phyloP scores from a whole-genome alignment of 2,329 filamentous ascomycete genomes.

The Xylaria polymorpha region DNA sequence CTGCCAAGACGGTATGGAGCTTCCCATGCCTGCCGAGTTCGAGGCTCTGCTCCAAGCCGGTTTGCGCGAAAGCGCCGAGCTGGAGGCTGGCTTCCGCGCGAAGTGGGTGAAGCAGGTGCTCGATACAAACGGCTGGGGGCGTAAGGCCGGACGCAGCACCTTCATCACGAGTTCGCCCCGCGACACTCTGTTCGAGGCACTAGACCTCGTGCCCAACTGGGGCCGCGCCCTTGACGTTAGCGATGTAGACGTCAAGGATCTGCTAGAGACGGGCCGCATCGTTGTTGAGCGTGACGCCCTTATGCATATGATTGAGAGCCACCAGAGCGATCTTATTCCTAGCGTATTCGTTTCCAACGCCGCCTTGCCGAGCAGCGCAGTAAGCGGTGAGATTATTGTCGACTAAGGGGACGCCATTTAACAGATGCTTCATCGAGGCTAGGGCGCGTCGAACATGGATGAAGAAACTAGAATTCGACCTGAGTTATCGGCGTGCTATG shows the following conservation, averaged over 20 bases:
- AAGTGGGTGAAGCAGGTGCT: constrained; percentile 77
- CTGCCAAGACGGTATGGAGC: constrained; percentile 80
- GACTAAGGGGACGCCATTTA: constrained; percentile 39
- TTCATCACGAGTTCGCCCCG: constrained; percentile 75
- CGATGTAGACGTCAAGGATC: constrained; percentile 96
- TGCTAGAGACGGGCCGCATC: constrained; percentile 85
- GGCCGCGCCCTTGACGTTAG: constrained; percentile 75
- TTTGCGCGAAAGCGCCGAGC: constrained; percentile 55
- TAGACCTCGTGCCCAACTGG: constrained; percentile 72
- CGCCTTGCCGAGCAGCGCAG: constrained; percentile 35
- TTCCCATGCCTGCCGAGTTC: constrained; percentile 67
- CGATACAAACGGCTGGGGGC: constrained; percentile 75
- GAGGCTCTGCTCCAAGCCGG: constrained; percentile 52
- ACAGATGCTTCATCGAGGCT: background rate
- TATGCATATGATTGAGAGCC: constrained; percentile 76
- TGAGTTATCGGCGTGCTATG: background rate
- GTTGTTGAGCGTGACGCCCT: constrained; percentile 88
- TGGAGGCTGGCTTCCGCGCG: constrained; percentile 67
- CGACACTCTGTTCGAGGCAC: constrained; percentile 72
- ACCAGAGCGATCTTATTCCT: constrained; percentile 74
- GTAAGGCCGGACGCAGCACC: constrained; percentile 74
- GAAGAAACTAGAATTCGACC: constrained; percentile 5
- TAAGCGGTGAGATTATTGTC: constrained; percentile 48
- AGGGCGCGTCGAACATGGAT: constrained; percentile 7
- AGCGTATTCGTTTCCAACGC: constrained; percentile 58